A percentile compares a stretch with the other conserved stretches of the same genome.
These are phyloP conservation scores for Marchantia paleacea DNA, from an alignment of 225 moss, liverwort and hornwort genomes.

Conservation along the genomic window DNA sequence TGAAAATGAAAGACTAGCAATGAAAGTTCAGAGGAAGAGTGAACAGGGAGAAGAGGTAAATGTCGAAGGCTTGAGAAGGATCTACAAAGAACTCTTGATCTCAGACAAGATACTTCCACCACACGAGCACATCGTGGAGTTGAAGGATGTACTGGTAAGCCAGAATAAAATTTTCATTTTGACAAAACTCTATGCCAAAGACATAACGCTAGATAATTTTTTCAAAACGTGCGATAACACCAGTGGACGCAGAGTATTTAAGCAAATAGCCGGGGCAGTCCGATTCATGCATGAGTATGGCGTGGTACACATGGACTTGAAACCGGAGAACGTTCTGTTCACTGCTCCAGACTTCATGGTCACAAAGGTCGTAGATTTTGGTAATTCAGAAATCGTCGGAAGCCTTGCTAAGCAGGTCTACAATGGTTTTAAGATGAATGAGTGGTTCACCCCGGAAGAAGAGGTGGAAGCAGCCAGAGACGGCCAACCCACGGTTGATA, in stretches of 20 bases:
- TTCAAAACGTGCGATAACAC: neutral
- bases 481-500: neutral
- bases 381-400: neutral
- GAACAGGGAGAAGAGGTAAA: too few relatives aligned
- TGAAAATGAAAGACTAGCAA: neutral
- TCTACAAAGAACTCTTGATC: slow-evolving; percentile 14
- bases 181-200: neutral
- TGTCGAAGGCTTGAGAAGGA: neutral
- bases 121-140: neutral
- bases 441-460: slow-evolving; percentile 16
- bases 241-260: neutral
- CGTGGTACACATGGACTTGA: slow-evolving; percentile 8
- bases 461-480: neutral
- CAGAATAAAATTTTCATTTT: neutral
- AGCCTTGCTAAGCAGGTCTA: neutral
- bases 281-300: slow-evolving; percentile 20
- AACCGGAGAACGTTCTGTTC: slow-evolving; percentile 5
- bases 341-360: neutral
- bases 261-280: neutral
- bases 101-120: neutral
- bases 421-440: neutral
- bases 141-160: slow-evolving; percentile 7
- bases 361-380: slow-evolving; percentile 1
- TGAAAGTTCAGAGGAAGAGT: neutral
- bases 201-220: neutral